A percentile compares a stretch with the other conserved stretches of the same genome.
phyloP scores from a whole-genome alignment of 2,329 filamentous ascomycete genomes.

The Alternaria consortialis region DNA sequence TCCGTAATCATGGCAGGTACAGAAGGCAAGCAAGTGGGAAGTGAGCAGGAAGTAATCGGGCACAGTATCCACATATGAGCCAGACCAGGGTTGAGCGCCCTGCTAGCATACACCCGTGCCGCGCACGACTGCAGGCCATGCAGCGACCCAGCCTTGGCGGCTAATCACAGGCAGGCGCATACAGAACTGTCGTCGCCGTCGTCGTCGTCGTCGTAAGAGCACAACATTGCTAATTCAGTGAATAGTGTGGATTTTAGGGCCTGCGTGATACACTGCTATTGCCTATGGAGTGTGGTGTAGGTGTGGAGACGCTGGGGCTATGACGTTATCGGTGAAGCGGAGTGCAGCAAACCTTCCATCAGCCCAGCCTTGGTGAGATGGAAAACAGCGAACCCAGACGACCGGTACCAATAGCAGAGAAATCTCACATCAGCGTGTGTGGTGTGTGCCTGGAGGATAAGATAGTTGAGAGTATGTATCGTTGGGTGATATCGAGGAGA shows the following conservation, averaged over 20 bases:
- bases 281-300: neutral
- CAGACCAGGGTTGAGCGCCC: neutral
- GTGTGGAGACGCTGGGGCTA: constrained; percentile 1
- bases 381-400: neutral
- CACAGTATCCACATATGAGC: neutral
- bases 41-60: neutral
- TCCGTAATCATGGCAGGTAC: no score
- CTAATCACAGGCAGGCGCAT: constrained; percentile 1
- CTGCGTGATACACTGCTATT: neutral
- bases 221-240: neutral
- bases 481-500: constrained; percentile 1
- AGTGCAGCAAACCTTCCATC: constrained; percentile 11
- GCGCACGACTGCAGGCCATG: neutral
- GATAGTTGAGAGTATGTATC: neutral
- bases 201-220: neutral
- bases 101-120: constrained; percentile 3
- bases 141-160: constrained; percentile 13
- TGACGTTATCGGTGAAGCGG: constrained; percentile 9
- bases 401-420: neutral
- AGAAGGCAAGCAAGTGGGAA: neutral
- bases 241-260: neutral
- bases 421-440: neutral
- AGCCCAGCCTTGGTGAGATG: constrained; percentile 5
- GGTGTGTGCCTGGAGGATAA: neutral
- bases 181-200: neutral